Evolutionary conservation across 257 asterid species (phyloP).

Genomic region (Mentha longifolia): DNA sequence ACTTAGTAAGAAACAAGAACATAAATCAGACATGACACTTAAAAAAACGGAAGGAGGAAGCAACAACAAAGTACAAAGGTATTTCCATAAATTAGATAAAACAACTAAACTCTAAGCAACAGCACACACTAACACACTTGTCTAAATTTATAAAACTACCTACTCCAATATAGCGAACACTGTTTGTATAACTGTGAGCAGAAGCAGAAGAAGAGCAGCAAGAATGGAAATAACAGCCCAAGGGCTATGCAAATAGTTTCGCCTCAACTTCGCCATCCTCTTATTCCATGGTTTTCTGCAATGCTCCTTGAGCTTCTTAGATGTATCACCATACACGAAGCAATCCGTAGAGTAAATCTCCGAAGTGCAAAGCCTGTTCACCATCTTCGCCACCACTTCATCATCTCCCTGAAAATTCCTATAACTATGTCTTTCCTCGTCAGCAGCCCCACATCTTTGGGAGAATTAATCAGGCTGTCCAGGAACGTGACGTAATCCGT

Average conservation of each 20-base stretch:
- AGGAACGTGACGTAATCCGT: background rate
- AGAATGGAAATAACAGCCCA: conserved; percentile 26
- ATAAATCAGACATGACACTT: too few relatives aligned
- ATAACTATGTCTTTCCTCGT: background rate
- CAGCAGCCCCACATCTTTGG: background rate
- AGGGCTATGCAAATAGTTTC: conserved; percentile 26
- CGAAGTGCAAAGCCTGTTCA: conserved; percentile 32
- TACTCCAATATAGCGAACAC: background rate
- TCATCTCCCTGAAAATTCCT: background rate
- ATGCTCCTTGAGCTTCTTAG: conserved; percentile 1
- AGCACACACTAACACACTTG: too few relatives aligned
- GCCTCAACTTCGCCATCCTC: conserved; percentile 34
- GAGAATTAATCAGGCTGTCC: background rate
- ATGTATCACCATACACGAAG: conserved; percentile 12
- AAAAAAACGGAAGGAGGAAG: too few relatives aligned
- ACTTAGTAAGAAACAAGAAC: too few relatives aligned
- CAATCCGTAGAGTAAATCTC: background rate
- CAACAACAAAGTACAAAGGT: too few relatives aligned
- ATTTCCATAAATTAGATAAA: too few relatives aligned
- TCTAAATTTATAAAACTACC: background rate
- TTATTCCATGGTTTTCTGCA: conserved; percentile 13
- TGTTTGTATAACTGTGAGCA: conserved; percentile 37
- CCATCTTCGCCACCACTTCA: background rate
- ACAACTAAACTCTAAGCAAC: too few relatives aligned
- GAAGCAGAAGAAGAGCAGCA: conserved; percentile 28